Evolutionary conservation across 2,329 filamentous ascomycete genomes (phyloP).

Genomic region (Cladosporium phlei): DNA sequence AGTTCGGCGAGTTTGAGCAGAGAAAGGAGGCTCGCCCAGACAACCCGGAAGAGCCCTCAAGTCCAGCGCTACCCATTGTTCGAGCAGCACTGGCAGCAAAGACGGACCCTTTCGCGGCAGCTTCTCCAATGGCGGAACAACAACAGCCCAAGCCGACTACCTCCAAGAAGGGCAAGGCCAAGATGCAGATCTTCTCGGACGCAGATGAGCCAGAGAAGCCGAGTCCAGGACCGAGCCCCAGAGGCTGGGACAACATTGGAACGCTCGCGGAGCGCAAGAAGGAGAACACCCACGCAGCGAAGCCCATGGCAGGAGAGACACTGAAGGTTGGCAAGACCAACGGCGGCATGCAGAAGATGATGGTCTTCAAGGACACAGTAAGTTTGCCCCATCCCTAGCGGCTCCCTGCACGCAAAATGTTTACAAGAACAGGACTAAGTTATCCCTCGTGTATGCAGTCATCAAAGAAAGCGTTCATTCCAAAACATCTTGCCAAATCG

Average conservation of each 20-base stretch:
- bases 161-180: slow-evolving; percentile 63
- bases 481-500: slow-evolving; percentile 26
- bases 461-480: slow-evolving; percentile 26
- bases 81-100: slow-evolving; percentile 82
- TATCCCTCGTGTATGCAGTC: slow-evolving; percentile 53
- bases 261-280: slow-evolving; percentile 85
- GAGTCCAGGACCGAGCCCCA: slow-evolving; percentile 53
- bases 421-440: slow-evolving; percentile 98
- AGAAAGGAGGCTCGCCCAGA: slow-evolving; percentile 65
- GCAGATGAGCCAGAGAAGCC: slow-evolving; percentile 49
- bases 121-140: slow-evolving; percentile 47
- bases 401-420: slow-evolving; percentile 52
- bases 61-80: slow-evolving; percentile 78
- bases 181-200: slow-evolving; percentile 90
- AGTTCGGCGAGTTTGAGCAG: slow-evolving; percentile 87
- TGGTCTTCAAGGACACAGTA: slow-evolving; percentile 95
- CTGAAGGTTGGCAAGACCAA: slow-evolving; percentile 82
- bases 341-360: slow-evolving; percentile 71
- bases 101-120: slow-evolving; percentile 67
- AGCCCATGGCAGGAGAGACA: slow-evolving; percentile 88
- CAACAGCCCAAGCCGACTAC: slow-evolving; percentile 50
- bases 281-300: slow-evolving; percentile 81
- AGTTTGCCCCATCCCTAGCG: slow-evolving; percentile 46
- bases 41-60: slow-evolving; percentile 63
- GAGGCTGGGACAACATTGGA: slow-evolving; percentile 89